A percentile compares a stretch with the other conserved stretches of the same genome.
Conservation (phyloP, 1,284 basidiomycete species). For the Ustilago curta region DNA sequence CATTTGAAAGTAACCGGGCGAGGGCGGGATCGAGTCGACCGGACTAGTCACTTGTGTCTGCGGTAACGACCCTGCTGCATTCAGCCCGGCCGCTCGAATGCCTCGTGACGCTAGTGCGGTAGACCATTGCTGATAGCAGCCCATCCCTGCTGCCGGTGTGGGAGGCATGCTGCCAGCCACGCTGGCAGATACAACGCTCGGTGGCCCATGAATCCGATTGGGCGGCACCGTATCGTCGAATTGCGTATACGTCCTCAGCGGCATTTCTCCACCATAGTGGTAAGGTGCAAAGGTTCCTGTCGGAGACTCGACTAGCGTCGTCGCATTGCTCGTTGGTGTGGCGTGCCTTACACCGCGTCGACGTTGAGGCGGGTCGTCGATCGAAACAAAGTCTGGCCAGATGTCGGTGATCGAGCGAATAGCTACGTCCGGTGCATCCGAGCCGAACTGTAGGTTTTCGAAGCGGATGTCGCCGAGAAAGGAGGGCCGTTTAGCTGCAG, state of each 20-base stretch:
- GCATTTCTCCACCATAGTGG: slow-evolving; percentile 11
- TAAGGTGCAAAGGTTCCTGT: slow-evolving; percentile 11
- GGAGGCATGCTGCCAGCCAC: slow-evolving; percentile 18
- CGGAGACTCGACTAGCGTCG: slow-evolving; percentile 33
- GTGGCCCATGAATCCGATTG: slow-evolving; percentile 44
- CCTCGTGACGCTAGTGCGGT: slow-evolving; percentile 41
- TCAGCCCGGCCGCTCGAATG: slow-evolving; percentile 37
- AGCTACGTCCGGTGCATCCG: slow-evolving; percentile 83
- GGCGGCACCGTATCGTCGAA: slow-evolving; percentile 42
- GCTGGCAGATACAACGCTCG: slow-evolving; percentile 40
- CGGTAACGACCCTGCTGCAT: slow-evolving; percentile 10
- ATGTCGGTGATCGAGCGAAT: slow-evolving; percentile 92
- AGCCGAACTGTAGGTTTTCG: slow-evolving; percentile 87
- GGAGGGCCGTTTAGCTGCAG: slow-evolving; percentile 79
- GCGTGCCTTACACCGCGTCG: slow-evolving; percentile 25
- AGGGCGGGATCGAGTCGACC: slow-evolving; percentile 36
- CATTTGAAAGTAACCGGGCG: slow-evolving; percentile 49
- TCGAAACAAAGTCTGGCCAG: slow-evolving; percentile 81
- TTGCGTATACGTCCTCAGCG: slow-evolving; percentile 47
- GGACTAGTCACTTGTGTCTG: slow-evolving; percentile 39
- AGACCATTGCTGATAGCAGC: slow-evolving; percentile 47
- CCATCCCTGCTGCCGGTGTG: slow-evolving; percentile 16
- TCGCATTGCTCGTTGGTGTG: slow-evolving; percentile 37
- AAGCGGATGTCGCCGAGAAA: slow-evolving; percentile 93
- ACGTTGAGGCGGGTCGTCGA: slow-evolving; percentile 40